Evolutionary conservation across 352 stramenopile species (phyloP).

Genomic region (Pythium pectinolyticum): DNA sequence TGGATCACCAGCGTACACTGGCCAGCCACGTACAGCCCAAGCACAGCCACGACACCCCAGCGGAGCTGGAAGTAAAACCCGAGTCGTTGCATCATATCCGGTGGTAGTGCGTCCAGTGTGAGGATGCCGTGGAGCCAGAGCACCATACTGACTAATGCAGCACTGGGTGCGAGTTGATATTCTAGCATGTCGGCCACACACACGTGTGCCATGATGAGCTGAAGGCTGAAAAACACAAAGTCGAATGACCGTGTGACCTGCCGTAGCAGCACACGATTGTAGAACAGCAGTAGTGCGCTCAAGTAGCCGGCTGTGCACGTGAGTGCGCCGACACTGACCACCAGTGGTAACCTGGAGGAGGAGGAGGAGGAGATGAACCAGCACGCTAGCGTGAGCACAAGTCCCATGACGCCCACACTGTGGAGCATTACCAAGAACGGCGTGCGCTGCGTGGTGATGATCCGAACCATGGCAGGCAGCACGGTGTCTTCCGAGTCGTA

Average conservation of each 20-base stretch:
- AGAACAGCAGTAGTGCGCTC: not conserved
- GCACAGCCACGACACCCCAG: not conserved
- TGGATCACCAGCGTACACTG: not conserved
- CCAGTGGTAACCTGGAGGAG: not conserved
- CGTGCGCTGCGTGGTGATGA: too few species aligned
- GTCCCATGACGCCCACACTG: too few species aligned
- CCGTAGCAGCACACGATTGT: constrained; percentile 13
- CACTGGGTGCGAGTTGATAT: not conserved
- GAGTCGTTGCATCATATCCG: constrained; percentile 7
- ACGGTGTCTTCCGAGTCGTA: too few species aligned
- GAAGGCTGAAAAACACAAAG: constrained; percentile 20
- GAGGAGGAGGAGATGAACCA: not conserved
- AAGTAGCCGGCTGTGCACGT: not conserved
- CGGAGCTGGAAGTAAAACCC: not conserved
- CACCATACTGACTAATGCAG: not conserved
- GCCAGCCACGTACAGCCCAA: constrained; percentile 2
- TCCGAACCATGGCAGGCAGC: too few species aligned
- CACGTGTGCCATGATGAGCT: constrained; percentile 15
- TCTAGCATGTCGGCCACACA: constrained; percentile 21
- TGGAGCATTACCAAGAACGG: too few species aligned
- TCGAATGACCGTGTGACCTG: constrained; percentile 17
- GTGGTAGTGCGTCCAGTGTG: not conserved
- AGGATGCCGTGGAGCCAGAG: not conserved
- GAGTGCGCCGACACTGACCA: not conserved
- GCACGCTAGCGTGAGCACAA: not conserved